phyloP scores from a whole-genome alignment of 345 rosid genomes.

The Salix koriyanagi region DNA sequence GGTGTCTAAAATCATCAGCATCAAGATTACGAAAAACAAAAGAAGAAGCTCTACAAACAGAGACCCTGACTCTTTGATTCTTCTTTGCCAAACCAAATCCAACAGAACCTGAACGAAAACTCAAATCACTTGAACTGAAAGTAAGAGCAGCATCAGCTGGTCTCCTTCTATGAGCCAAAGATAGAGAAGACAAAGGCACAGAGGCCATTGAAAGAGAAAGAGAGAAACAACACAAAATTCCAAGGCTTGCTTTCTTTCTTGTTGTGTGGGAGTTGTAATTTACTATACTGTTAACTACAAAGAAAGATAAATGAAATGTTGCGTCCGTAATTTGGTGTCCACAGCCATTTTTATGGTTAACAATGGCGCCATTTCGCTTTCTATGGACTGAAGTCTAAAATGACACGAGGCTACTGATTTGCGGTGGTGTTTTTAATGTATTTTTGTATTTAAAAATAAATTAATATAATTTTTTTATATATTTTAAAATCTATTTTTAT shows the following conservation, averaged over 20 bases:
- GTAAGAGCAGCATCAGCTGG: neutral
- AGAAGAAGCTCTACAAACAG: slow-evolving; percentile 48
- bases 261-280: neutral
- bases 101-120: slow-evolving; percentile 15
- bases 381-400: slow-evolving; percentile 13
- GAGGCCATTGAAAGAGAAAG: slow-evolving; percentile 33
- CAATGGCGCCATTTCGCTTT: slow-evolving; percentile 49
- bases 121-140: slow-evolving; percentile 8
- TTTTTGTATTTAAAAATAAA: no score
- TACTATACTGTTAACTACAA: neutral
- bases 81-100: slow-evolving; percentile 28
- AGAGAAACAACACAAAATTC: neutral
- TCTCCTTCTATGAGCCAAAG: slow-evolving; percentile 20
- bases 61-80: slow-evolving; percentile 31
- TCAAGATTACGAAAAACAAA: slow-evolving; percentile 78
- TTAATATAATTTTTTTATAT: no score
- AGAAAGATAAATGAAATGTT: slow-evolving; percentile 3
- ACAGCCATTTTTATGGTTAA: slow-evolving; percentile 35
- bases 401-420: neutral
- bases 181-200: slow-evolving; percentile 36
- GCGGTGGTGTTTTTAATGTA: neutral
- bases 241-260: slow-evolving; percentile 1
- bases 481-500: no score
- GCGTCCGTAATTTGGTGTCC: slow-evolving; percentile 28
- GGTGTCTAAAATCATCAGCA: slow-evolving; percentile 94